Conservation (phyloP, 2,329 filamentous ascomycete species). For the Boeremia lycopersici region DNA sequence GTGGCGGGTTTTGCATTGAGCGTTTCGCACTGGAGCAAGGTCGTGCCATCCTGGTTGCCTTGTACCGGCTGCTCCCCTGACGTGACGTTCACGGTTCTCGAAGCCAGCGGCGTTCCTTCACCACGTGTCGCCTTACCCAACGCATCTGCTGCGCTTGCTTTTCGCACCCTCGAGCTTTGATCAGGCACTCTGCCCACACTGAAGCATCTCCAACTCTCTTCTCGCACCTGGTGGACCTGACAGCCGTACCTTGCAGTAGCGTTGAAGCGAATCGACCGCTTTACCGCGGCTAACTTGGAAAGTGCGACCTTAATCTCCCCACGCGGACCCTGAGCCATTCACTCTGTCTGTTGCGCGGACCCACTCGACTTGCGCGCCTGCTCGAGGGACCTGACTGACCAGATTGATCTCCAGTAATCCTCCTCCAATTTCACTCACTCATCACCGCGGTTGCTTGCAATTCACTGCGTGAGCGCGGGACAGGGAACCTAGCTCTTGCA, state of each 20-base stretch:
- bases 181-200: neutral
- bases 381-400: slow-evolving; percentile 11
- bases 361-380: slow-evolving; percentile 16
- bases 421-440: slow-evolving; percentile 31
- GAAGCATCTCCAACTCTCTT: neutral
- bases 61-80: slow-evolving; percentile 13
- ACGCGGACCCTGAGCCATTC: slow-evolving; percentile 27
- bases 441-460: slow-evolving; percentile 4
- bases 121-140: slow-evolving; percentile 13
- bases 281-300: slow-evolving; percentile 11
- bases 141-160: neutral
- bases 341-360: slow-evolving; percentile 17
- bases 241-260: slow-evolving; percentile 28
- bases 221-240: slow-evolving; percentile 6
- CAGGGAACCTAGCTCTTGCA: slow-evolving; percentile 17
- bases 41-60: slow-evolving; percentile 15
- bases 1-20: slow-evolving; percentile 17
- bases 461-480: slow-evolving; percentile 12
- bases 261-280: slow-evolving; percentile 8
- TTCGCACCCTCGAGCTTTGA: neutral
- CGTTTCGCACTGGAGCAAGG: slow-evolving; percentile 14
- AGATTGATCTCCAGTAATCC: slow-evolving; percentile 17
- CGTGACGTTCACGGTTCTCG: slow-evolving; percentile 13
- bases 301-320: slow-evolving; percentile 16
- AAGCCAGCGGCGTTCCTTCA: slow-evolving; percentile 6